Evolutionary conservation across 2,329 filamentous ascomycete genomes (phyloP).

Genomic region (Coniochaeta sp.): DNA sequence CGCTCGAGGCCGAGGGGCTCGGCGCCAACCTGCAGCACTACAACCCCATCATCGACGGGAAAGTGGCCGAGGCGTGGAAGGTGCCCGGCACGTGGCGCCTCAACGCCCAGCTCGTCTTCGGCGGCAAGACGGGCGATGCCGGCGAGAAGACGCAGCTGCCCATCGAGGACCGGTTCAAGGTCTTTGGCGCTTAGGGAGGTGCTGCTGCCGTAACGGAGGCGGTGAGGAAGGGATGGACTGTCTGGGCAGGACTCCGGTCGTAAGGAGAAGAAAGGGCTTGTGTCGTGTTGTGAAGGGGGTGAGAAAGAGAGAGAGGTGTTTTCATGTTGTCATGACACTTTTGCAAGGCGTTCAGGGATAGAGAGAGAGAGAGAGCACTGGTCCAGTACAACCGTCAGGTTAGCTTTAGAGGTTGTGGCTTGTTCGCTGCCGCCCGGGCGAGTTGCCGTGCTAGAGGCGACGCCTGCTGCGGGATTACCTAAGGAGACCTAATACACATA

Average conservation of each 20-base stretch:
- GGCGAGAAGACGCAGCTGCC: constrained; percentile 58
- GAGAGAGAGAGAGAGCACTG: not conserved
- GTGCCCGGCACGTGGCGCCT: constrained; percentile 69
- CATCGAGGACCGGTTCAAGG: constrained; percentile 60
- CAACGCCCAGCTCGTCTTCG: constrained; percentile 80
- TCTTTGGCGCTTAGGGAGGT: constrained; percentile 42
- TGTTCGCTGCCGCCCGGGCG: not conserved
- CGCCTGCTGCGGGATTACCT: not conserved
- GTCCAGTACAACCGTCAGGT: not conserved
- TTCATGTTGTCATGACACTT: not conserved
- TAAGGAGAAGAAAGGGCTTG: not conserved
- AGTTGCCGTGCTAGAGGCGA: not conserved
- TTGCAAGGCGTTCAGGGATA: not conserved
- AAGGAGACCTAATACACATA: not conserved
- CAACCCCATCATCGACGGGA: constrained; percentile 75
- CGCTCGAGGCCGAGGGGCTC: constrained; percentile 74
- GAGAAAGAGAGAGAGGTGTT: too few species aligned
- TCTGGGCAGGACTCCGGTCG: too few species aligned
- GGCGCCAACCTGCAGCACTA: constrained; percentile 92
- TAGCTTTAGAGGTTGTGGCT: not conserved
- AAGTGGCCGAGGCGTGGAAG: constrained; percentile 62
- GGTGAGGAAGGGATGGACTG: not conserved
- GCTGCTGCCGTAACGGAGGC: not conserved
- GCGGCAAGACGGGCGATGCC: constrained; percentile 48
- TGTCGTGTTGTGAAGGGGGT: not conserved